phyloP scores from a whole-genome alignment of 805 yeast genomes.

The Kuraishia cidri region DNA sequence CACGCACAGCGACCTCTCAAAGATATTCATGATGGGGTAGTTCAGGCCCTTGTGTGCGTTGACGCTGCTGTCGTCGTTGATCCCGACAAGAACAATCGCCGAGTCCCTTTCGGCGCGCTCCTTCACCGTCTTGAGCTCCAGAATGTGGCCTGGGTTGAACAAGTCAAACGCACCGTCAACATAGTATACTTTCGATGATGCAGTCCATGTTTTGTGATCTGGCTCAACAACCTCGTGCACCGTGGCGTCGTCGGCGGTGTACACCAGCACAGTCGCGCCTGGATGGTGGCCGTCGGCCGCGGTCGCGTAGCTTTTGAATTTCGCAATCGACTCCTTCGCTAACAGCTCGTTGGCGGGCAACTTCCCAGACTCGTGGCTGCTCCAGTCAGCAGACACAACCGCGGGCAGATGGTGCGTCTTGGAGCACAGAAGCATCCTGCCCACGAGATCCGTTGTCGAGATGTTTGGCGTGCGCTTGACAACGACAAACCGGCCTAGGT shows the following conservation, averaged over 20 bases:
- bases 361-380: constrained; percentile 1
- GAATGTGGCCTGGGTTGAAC: constrained; percentile 90
- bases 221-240: constrained; percentile 26
- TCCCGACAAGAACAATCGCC: constrained; percentile 56
- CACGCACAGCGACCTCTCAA: constrained; percentile 82
- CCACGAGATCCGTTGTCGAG: constrained; percentile 90
- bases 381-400: constrained; percentile 17
- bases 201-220: constrained; percentile 10
- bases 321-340: constrained; percentile 24
- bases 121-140: constrained; percentile 46
- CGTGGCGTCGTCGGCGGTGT: constrained; percentile 18
- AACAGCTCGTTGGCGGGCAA: constrained; percentile 11
- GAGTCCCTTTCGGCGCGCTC: constrained; percentile 23
- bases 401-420: constrained; percentile 46
- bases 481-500: constrained; percentile 77
- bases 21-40: constrained; percentile 79
- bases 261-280: constrained; percentile 49
- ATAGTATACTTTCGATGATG: constrained; percentile 28
- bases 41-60: constrained; percentile 50
- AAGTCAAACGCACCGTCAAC: constrained; percentile 86
- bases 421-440: constrained; percentile 64
- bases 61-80: constrained; percentile 50
- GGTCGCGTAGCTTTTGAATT: constrained; percentile 49
- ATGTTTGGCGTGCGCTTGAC: constrained; percentile 93
- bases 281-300: constrained; percentile 49